Evolutionary conservation across 2,329 filamentous ascomycete genomes (phyloP).

Genomic region (Curvularia eragrostidis): DNA sequence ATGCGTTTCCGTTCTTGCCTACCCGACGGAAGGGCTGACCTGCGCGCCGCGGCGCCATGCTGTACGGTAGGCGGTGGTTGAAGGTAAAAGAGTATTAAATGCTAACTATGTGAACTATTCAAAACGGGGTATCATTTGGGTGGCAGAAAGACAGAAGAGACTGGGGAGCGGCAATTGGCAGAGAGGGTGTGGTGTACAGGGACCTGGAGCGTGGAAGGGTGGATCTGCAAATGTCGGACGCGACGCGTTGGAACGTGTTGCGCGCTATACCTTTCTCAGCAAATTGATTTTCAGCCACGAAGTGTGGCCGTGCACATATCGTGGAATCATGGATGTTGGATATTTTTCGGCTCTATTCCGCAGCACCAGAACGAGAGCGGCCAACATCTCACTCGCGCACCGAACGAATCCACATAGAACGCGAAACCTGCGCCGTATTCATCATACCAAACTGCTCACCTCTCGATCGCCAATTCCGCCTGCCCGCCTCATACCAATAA

Average conservation of each 20-base stretch:
- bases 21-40: conserved; percentile 54
- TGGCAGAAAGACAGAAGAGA: conserved; percentile 26
- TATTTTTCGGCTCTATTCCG: conserved; percentile 37
- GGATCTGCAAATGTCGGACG: conserved; percentile 28
- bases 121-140: conserved; percentile 43
- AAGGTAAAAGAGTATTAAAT: conserved; percentile 32
- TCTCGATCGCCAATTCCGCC: neutral
- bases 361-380: conserved; percentile 20
- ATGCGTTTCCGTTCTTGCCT: conserved; percentile 51
- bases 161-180: conserved; percentile 24
- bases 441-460: neutral
- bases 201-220: conserved; percentile 15
- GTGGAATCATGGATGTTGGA: conserved; percentile 30
- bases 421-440: neutral
- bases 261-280: conserved; percentile 24
- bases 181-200: conserved; percentile 17
- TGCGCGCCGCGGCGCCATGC: conserved; percentile 55
- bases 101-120: conserved; percentile 31
- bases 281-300: conserved; percentile 39
- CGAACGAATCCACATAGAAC: conserved; percentile 2
- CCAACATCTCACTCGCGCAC: conserved; percentile 8
- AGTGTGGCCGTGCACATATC: conserved; percentile 20
- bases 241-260: conserved; percentile 32
- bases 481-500: neutral
- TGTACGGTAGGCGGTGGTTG: conserved; percentile 24